These are phyloP conservation scores for Asterophora parasitica DNA, from an alignment of 768 basidiomycete species.

Conservation along the genomic window DNA sequence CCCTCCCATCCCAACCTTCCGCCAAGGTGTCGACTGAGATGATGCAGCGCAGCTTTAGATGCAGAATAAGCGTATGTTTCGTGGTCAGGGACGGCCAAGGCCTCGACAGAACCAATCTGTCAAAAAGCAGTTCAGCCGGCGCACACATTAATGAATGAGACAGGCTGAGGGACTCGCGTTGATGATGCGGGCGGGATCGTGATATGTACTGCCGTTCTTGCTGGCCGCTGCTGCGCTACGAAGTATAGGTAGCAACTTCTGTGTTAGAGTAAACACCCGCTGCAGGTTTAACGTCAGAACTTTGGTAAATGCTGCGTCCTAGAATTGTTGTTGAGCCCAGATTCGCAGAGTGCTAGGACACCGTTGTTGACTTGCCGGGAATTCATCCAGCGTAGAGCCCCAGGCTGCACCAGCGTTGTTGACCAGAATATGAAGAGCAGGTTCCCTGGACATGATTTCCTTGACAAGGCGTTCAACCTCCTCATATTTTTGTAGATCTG, in stretches of 20 bases:
- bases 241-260: conserved; percentile 54
- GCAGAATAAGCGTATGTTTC: conserved; percentile 66
- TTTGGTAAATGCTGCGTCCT: conserved; percentile 58
- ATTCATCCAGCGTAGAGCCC: conserved; percentile 42
- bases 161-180: conserved; percentile 38
- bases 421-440: conserved; percentile 50
- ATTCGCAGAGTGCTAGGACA: not conserved
- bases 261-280: conserved; percentile 60
- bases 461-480: conserved; percentile 50
- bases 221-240: conserved; percentile 41
- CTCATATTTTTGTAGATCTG: conserved; percentile 47
- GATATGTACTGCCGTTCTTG: conserved; percentile 27
- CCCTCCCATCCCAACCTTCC: conserved; percentile 51
- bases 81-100: conserved; percentile 42
- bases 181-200: conserved; percentile 54
- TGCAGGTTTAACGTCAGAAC: conserved; percentile 59
- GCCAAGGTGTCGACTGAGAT: conserved; percentile 54
- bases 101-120: conserved; percentile 64
- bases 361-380: conserved; percentile 29
- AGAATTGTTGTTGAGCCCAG: not conserved
- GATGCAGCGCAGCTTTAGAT: conserved; percentile 59
- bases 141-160: not conserved
- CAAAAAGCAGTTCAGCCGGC: not conserved
- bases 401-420: conserved; percentile 65
- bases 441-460: conserved; percentile 48